phyloP scores from a whole-genome alignment of 2,329 filamentous ascomycete species.

The Penicillium sp. region DNA sequence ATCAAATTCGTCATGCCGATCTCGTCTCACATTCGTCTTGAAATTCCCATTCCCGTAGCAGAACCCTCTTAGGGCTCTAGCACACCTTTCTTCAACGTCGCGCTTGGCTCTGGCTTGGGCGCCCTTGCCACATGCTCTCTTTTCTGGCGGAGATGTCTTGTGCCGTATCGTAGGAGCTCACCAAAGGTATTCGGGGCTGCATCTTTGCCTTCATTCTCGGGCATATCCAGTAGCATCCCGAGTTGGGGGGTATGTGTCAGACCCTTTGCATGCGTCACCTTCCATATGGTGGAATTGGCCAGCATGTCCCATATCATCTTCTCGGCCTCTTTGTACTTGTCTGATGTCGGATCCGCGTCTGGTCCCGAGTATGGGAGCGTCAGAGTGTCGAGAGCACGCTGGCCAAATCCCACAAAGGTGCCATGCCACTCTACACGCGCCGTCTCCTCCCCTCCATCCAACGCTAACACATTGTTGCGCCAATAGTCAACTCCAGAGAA shows the following conservation, averaged over 20 bases:
- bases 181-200: constrained; percentile 35
- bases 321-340: constrained; percentile 23
- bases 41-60: too few relatives aligned
- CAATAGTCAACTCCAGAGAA: constrained; percentile 7
- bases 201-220: constrained; percentile 35
- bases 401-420: not conserved
- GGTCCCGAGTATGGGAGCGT: constrained; percentile 1
- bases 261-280: constrained; percentile 21
- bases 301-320: constrained; percentile 31
- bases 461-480: constrained; percentile 7
- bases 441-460: not conserved
- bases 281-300: constrained; percentile 32
- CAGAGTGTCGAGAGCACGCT: not conserved
- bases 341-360: constrained; percentile 19
- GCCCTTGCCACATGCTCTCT: constrained; percentile 20
- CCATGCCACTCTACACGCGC: not conserved
- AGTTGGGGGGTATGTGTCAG: not conserved
- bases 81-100: too few relatives aligned
- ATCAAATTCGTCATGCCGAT: too few relatives aligned
- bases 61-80: too few relatives aligned
- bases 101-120: not conserved
- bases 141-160: constrained; percentile 36
- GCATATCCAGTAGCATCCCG: constrained; percentile 22
- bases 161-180: constrained; percentile 37
- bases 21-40: too few relatives aligned